A percentile compares a stretch with the other conserved stretches of the same genome.
These are phyloP conservation scores for Oxytropis ochrocephala DNA, from an alignment of 306 rosid species.

Conservation along the genomic window DNA sequence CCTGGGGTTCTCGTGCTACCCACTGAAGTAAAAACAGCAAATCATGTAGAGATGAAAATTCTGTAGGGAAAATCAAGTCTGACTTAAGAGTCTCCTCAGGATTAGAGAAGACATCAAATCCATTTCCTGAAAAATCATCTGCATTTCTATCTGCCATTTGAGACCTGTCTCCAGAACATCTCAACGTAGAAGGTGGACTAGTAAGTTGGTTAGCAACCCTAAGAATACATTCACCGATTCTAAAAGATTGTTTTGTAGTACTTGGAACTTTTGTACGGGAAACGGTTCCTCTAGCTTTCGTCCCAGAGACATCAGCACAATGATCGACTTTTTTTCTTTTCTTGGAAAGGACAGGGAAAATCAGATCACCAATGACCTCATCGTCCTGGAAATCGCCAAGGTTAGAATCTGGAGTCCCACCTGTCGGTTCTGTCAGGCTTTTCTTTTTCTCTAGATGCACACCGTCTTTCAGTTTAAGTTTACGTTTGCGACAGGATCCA, in stretches of 20 bases:
- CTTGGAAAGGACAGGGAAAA: slow-evolving; percentile 39
- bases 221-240: slow-evolving; percentile 84
- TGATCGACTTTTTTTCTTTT: slow-evolving; percentile 49
- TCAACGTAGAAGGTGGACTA: slow-evolving; percentile 43
- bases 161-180: slow-evolving; percentile 43
- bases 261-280: slow-evolving; percentile 53
- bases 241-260: slow-evolving; percentile 60
- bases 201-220: slow-evolving; percentile 89
- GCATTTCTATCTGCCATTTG: slow-evolving; percentile 40
- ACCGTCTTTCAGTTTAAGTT: slow-evolving; percentile 58
- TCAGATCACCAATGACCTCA: slow-evolving; percentile 23
- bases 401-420: slow-evolving; percentile 33
- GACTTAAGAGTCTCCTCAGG: slow-evolving; percentile 43
- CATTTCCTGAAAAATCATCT: slow-evolving; percentile 34
- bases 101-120: slow-evolving; percentile 30
- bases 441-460: slow-evolving; percentile 48
- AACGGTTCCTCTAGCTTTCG: slow-evolving; percentile 40
- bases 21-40: slow-evolving; percentile 60
- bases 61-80: slow-evolving; percentile 29
- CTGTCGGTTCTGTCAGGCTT: slow-evolving; percentile 56
- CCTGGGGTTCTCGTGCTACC: slow-evolving; percentile 63
- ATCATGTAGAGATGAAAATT: slow-evolving; percentile 61
- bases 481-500: slow-evolving; percentile 47
- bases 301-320: slow-evolving; percentile 33
- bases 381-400: slow-evolving; percentile 42